Evolutionary conservation across 1,284 basidiomycete species (phyloP).

Genomic region (Leccinum pallidistipes): DNA sequence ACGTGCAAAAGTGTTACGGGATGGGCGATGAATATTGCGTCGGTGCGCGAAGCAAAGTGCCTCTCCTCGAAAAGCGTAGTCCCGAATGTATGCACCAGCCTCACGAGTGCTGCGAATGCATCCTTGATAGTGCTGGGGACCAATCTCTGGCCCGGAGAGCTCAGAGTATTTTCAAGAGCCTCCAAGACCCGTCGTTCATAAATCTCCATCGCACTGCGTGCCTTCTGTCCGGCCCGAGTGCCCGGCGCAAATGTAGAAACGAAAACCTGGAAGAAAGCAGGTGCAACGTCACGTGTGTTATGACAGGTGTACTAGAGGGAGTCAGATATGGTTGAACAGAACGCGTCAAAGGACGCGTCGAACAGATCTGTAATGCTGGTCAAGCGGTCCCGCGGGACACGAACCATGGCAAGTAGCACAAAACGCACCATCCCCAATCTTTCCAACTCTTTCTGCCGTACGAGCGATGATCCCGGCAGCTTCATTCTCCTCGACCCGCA

Average conservation of each 20-base stretch:
- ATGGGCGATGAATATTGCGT: conserved; percentile 42
- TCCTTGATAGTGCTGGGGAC: not conserved
- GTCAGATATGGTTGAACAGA: conserved; percentile 27
- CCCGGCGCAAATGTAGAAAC: conserved; percentile 32
- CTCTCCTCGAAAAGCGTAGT: conserved; percentile 41
- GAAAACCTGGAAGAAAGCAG: conserved; percentile 45
- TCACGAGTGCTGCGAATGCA: conserved; percentile 19
- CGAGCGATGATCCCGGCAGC: conserved; percentile 48
- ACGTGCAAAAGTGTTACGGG: conserved; percentile 41
- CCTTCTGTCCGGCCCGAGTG: conserved; percentile 30
- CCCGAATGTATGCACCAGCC: conserved; percentile 31
- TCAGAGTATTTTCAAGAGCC: conserved; percentile 29
- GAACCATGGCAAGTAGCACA: conserved; percentile 3
- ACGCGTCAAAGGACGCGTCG: conserved; percentile 44
- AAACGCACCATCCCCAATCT: conserved; percentile 44
- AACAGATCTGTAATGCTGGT: conserved; percentile 43
- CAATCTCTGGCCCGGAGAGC: conserved; percentile 5
- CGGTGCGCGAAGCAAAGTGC: conserved; percentile 42
- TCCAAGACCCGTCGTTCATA: conserved; percentile 33
- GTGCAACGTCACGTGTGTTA: conserved; percentile 36
- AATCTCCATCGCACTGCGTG: conserved; percentile 24
- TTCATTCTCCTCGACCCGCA: conserved; percentile 49
- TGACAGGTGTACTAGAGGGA: not conserved
- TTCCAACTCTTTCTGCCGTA: conserved; percentile 43
- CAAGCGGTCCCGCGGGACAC: conserved; percentile 31